These are phyloP conservation scores for Aspergillus sp. DNA, from an alignment of 2,329 filamentous ascomycete species.

Conservation along the genomic window DNA sequence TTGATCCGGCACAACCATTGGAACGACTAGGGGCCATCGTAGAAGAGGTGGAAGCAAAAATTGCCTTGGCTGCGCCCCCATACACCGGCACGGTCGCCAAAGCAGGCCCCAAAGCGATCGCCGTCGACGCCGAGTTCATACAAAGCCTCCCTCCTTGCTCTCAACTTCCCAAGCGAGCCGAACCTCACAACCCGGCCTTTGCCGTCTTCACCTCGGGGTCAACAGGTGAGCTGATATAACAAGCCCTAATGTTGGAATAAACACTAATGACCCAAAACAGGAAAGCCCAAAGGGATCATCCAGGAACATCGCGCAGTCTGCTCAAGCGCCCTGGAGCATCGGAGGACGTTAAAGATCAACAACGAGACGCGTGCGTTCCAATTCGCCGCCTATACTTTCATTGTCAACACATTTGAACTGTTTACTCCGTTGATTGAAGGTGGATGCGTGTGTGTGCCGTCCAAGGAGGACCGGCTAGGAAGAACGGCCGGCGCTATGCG, in stretches of 20 bases:
- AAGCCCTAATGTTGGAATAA: too few species aligned
- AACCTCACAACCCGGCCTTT: constrained; percentile 23
- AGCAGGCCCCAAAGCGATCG: not conserved
- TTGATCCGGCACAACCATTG: constrained; percentile 4
- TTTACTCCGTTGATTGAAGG: constrained; percentile 25
- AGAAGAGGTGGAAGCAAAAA: constrained; percentile 1
- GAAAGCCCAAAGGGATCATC: constrained; percentile 46
- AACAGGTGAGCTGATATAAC: too few species aligned
- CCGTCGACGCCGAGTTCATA: not conserved
- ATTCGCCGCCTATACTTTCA: constrained; percentile 37
- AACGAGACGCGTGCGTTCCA: constrained; percentile 26
- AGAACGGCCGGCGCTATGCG: constrained; percentile 23
- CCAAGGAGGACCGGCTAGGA: constrained; percentile 30
- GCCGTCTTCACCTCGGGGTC: constrained; percentile 46
- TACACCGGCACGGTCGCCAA: not conserved
- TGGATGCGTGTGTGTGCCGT: constrained; percentile 37
- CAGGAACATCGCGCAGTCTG: constrained; percentile 48
- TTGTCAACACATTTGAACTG: constrained; percentile 30
- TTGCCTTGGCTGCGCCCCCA: constrained; percentile 4
- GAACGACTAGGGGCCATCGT: constrained; percentile 5
- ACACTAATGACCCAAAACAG: too few species aligned
- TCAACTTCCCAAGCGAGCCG: not conserved
- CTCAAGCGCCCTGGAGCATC: constrained; percentile 40
- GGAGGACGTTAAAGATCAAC: constrained; percentile 38
- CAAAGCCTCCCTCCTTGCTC: not conserved